Evolutionary conservation across 2,329 filamentous ascomycete species (phyloP).

Genomic region (Apiospora saccharicola): DNA sequence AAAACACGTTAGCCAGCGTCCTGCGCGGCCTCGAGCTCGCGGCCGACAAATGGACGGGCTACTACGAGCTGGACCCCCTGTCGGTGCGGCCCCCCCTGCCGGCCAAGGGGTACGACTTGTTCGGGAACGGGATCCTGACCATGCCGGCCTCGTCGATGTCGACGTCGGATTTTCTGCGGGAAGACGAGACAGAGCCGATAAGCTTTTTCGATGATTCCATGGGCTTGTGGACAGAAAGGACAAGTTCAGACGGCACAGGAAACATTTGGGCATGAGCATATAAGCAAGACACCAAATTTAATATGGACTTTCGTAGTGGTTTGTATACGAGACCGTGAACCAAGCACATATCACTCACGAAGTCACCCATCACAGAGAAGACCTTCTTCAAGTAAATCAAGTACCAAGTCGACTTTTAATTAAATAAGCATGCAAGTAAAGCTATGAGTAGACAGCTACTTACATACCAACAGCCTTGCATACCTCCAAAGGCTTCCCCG

Average conservation of each 20-base stretch:
- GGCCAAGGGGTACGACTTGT: not conserved
- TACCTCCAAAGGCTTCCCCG: not conserved
- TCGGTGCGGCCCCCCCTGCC: not conserved
- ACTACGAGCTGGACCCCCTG: slow-evolving; percentile 16
- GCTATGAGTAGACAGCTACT: not conserved
- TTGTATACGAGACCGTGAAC: not conserved
- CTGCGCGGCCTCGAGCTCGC: slow-evolving; percentile 18
- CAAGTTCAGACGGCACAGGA: too few species aligned
- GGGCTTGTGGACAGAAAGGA: not conserved
- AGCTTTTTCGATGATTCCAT: not conserved
- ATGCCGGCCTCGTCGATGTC: not conserved
- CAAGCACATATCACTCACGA: not conserved
- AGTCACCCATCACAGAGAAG: not conserved
- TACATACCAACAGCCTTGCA: not conserved
- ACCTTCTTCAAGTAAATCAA: too few species aligned
- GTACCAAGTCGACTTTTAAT: not conserved
- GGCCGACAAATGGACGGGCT: slow-evolving; percentile 12
- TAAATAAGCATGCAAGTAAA: not conserved
- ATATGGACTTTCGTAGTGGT: not conserved
- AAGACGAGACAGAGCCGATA: not conserved
- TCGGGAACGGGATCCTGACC: not conserved
- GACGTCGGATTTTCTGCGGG: not conserved
- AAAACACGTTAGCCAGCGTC: not conserved
- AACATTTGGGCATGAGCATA: too few species aligned
- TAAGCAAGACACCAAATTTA: too few species aligned